Evolutionary conservation across 2,329 filamentous ascomycete genomes (phyloP), one percentile per base, ranked within the genome.

Genomic region (Ceratocystiopsis minuta): DNA sequence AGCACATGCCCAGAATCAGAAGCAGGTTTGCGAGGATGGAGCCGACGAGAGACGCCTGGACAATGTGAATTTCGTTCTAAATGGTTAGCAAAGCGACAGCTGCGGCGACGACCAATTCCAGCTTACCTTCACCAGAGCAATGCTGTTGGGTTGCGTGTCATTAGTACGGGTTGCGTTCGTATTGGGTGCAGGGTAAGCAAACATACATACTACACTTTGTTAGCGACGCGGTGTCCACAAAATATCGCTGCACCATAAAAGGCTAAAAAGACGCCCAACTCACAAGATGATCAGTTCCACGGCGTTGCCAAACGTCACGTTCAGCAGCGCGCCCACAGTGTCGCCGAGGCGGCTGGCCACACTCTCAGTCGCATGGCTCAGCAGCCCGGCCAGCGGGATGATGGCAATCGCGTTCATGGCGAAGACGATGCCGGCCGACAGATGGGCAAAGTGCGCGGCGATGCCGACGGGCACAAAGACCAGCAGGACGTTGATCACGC

Each of bases 271-370:
- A 76, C 51, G 2, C 71, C 71, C 38, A 76, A 62, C 43, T 7
- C 14, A 48, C 39, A 83, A 81, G 38, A 95, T 83, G 47, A 93
- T 93, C 51, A 93, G 61, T 55, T 93, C 85, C 45, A 93, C 84
- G 4, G 85, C 85, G 54, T 92, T 92, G 63, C 86, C 87, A 57
- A 95, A 95, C 1, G 80, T 81, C 9, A 87, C 86, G 53, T 95
- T 95, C 46, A 95, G 68, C 34, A 96, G 64, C 42, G 87, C 88
- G 48, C 88, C 88, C 3, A 94, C 61, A 0, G 83, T 87, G 57
- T 95, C 86, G 38, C 87, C 86, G 0, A 78, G 79, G 41, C 78
- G 70, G 40, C 85, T 61, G 5, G 87, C 82, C 47, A 95, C 79
- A 58, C 94, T 86, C 57, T 95, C 88, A 0, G 88, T 93, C 1